Base-by-base conservation (phyloP, 108 stramenopile genomes). In the Licmophora abbreviata region DNA sequence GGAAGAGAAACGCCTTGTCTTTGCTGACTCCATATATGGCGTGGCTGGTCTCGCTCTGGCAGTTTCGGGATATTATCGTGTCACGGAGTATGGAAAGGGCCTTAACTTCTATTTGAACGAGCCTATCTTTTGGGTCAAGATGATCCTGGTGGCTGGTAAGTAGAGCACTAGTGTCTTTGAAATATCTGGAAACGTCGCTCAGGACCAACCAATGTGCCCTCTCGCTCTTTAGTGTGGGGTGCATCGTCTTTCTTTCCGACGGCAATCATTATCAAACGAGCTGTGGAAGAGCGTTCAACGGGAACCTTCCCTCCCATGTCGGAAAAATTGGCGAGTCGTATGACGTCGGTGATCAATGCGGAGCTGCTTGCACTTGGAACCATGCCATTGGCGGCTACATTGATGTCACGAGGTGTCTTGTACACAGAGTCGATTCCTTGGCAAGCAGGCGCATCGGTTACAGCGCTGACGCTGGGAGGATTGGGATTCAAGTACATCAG, bases 41-140 rank as follows among this genome's bases (percentile, higher is more conserved):
- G 26, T 84, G 2, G 58, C 44, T 22, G 84, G 68, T 8, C 44
- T 67, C 2, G 21, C 65, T 2, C 36, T 86, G 36, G 53, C 63
- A 0, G 58, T 56, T 42, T 67, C 82, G 8, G 88, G 88, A 8
- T 83, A 81, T 50, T 53, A 63, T 1, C 79, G 88, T 22, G 68
- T 67, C 6, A 46, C 57, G 0, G 29, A 64, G 25, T 84, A 76
- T 37, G 88, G 69, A 20, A 91, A 91, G 58, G 88, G 88, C 14
- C 72, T 59, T 36, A 71, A 77, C 24, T 91, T 83, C 44, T 91
- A 91, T 48, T 22, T 53, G 0, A 79, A 91, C 51, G 88, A 91
- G 53, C 82, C 84, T 26, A 45, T 83, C 17, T 91, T 91, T 50
- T 91, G 88, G 88, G 44, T 86, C 29, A 91, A 91, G 53, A 73